Conservation (phyloP, 306 rosid genomes). For the Rubus parviflorus region DNA sequence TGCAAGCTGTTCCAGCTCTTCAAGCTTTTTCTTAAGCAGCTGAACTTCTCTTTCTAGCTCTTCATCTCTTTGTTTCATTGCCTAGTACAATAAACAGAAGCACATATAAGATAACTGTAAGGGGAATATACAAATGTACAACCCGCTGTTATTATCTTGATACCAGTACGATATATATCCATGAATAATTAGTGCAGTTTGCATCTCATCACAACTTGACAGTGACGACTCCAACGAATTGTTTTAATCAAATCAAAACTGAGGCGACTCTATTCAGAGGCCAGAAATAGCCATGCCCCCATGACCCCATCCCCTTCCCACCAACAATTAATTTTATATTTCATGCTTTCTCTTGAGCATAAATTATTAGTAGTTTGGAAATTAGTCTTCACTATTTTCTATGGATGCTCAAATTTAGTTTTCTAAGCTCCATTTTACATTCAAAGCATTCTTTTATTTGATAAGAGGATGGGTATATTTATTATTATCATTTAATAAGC, state of each 20-base stretch:
- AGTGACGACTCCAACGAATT: not conserved
- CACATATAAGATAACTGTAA: not conserved
- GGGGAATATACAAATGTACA: not conserved
- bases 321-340: too few relatives aligned
- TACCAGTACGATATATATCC: not conserved
- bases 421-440: too few relatives aligned
- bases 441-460: too few relatives aligned
- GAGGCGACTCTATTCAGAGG: not conserved
- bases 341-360: not conserved
- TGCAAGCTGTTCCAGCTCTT: constrained; percentile 54
- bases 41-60: constrained; percentile 42
- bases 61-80: constrained; percentile 46
- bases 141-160: not conserved
- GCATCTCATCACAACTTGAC: not conserved
- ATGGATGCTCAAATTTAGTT: too few relatives aligned
- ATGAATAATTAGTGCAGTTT: not conserved
- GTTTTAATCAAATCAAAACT: not conserved
- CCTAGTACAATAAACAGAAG: constrained; percentile 38
- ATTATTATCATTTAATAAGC: too few relatives aligned
- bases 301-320: too few relatives aligned
- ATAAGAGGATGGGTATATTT: too few relatives aligned
- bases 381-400: too few relatives aligned
- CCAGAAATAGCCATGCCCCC: too few relatives aligned
- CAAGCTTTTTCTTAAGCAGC: constrained; percentile 44
- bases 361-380: too few relatives aligned